Percentiles rank a stretch among this genome's conserved stretches.
phyloP scores from a whole-genome alignment of 106 monocot species.

The Dioscorea dumetorum region DNA sequence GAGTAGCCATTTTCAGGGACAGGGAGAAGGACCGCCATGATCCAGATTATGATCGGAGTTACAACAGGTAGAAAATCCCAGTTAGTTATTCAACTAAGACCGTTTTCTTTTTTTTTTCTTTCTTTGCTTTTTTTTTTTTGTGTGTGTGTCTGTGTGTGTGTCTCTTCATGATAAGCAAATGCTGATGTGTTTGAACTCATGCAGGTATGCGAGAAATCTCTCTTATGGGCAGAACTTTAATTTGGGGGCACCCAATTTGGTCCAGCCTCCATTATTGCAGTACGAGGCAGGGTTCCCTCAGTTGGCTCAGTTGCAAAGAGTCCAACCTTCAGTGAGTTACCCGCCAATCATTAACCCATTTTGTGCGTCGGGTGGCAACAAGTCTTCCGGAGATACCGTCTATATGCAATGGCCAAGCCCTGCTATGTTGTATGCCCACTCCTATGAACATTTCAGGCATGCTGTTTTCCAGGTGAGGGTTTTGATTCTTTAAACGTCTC shows the following conservation, averaged over 20 bases:
- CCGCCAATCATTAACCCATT: constrained; percentile 10
- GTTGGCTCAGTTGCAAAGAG: constrained; percentile 29
- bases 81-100: too few relatives aligned
- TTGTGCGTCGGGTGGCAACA: constrained; percentile 33
- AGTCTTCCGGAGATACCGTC: constrained; percentile 40
- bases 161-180: neutral
- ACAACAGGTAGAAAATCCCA: constrained; percentile 43
- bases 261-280: constrained; percentile 44
- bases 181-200: constrained; percentile 7
- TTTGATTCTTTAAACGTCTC: neutral
- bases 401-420: constrained; percentile 80
- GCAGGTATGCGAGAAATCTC: constrained; percentile 52
- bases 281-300: constrained; percentile 46
- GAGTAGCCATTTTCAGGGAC: constrained; percentile 77
- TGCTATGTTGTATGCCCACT: constrained; percentile 67
- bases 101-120: too few relatives aligned
- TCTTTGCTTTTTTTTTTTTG: too few relatives aligned
- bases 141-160: too few relatives aligned
- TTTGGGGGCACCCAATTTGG: constrained; percentile 26
- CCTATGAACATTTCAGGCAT: constrained; percentile 69
- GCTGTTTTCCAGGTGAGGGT: constrained; percentile 53
- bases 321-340: constrained; percentile 29
- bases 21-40: constrained; percentile 75
- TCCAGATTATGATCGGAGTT: constrained; percentile 90
- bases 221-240: constrained; percentile 28